Evolutionary conservation across 2,329 filamentous ascomycete genomes (phyloP), one percentile per base, ranked within the genome.

Genomic region (Neurospora sp.): DNA sequence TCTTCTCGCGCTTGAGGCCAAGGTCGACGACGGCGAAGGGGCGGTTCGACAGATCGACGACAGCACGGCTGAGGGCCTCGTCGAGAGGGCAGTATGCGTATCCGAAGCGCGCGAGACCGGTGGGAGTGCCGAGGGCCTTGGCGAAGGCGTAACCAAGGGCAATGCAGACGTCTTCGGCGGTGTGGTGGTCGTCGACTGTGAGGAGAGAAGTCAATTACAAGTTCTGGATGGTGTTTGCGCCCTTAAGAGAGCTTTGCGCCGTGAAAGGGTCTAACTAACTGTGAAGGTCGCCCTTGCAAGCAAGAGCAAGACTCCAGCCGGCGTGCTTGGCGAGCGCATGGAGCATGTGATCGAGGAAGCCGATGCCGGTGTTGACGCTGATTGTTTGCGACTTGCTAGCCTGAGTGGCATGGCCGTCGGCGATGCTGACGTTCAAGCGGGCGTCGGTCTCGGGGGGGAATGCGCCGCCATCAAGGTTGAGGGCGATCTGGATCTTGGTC

Each of bases 301-400:
- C 85, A 70, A 99, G 84, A 39, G 89, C 89, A 75, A 99, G 82
- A 83, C 91, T 96, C 96, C 95, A 98, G 73, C 96, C 95, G 6
- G 92, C 89, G 82, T 99, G 96, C 82, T 99, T 98, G 67, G 96
- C 92, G 69, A 98, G 86, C 6, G 96, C 96, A 81, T 99, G 96
- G 67, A 98, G 87, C 95, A 99, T 98, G 84, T 99, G 96, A 83
- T 99, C 96, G 70, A 99, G 86, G 82, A 99, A 99, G 71, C 96
- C 96, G 80, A 99, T 97, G 74, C 96, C 96, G 0, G 95, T 97
- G 85, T 92, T 90, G 74, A 98, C 86, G 78, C 88, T 88, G 79
- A 98, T 97, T 71, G 88, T 89, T 81, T 98, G 96, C 57, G 90
- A 92, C 75, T 91, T 89, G 75, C 92, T 95, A 73, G 89, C 84